phyloP scores from a whole-genome alignment of 208 protist species.

The Crithidia sp. region DNA sequence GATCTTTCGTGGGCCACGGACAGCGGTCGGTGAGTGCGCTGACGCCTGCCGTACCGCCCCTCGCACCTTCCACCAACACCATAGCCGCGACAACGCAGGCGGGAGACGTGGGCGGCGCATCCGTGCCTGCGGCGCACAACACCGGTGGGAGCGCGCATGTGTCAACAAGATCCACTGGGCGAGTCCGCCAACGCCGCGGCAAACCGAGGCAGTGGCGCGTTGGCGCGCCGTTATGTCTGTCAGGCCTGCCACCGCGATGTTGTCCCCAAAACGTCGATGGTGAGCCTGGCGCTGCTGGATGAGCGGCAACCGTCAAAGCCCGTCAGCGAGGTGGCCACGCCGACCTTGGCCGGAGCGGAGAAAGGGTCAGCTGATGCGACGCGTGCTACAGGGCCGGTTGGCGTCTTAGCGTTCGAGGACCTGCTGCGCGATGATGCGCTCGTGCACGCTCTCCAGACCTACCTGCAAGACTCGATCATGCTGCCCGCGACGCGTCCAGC shows the following conservation, averaged over 20 bases:
- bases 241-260: slow-evolving; percentile 27
- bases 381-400: not conserved
- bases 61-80: not conserved
- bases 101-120: no score
- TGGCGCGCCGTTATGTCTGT: slow-evolving; percentile 27
- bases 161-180: slow-evolving; percentile 1
- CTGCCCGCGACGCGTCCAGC: slow-evolving; percentile 25
- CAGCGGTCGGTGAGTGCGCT: not conserved
- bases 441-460: slow-evolving; percentile 23
- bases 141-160: not conserved
- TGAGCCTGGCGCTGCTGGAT: slow-evolving; percentile 15
- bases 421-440: slow-evolving; percentile 30
- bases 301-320: slow-evolving; percentile 5
- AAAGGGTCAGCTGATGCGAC: not conserved
- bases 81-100: no score
- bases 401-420: slow-evolving; percentile 28
- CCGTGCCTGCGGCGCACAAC: no score
- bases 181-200: slow-evolving; percentile 5
- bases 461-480: slow-evolving; percentile 28
- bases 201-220: not conserved
- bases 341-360: not conserved
- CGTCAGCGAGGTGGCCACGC: slow-evolving; percentile 4
- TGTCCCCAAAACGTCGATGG: slow-evolving; percentile 21
- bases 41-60: slow-evolving; percentile 8
- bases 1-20: slow-evolving; percentile 8